A percentile compares a stretch with the other conserved stretches of the same genome.
These are phyloP conservation scores for Harringtonia aguacate DNA, from an alignment of 2,329 filamentous ascomycete species.

Conservation along the genomic window DNA sequence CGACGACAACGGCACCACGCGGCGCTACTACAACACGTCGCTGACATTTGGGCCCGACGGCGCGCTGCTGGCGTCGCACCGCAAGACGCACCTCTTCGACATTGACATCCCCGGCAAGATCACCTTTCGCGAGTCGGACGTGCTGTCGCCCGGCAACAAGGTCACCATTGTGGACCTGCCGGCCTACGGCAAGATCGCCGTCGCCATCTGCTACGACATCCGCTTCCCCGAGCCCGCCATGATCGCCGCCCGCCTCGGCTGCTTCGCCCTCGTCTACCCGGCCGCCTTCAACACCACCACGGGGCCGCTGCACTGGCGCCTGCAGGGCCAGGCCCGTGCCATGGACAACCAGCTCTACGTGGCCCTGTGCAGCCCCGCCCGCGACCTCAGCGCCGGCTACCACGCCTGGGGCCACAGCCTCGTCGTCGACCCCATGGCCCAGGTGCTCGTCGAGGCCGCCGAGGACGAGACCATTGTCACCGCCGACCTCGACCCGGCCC, in stretches of 20 bases:
- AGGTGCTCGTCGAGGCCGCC: slow-evolving; percentile 67
- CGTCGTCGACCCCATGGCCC: slow-evolving; percentile 77
- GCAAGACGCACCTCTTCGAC: slow-evolving; percentile 95
- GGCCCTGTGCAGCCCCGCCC: slow-evolving; percentile 80
- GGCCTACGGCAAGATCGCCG: slow-evolving; percentile 74
- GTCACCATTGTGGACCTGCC: slow-evolving; percentile 79
- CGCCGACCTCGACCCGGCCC: slow-evolving; percentile 56
- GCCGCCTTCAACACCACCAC: slow-evolving; percentile 97
- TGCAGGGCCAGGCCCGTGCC: slow-evolving; percentile 68
- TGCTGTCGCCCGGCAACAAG: slow-evolving; percentile 74
- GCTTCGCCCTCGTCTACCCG: slow-evolving; percentile 82
- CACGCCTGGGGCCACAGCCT: slow-evolving; percentile 89
- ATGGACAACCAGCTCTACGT: slow-evolving; percentile 84
- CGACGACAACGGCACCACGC: slow-evolving; percentile 43
- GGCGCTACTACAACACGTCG: slow-evolving; percentile 88
- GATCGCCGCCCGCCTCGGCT: slow-evolving; percentile 76
- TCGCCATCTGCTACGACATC: slow-evolving; percentile 96
- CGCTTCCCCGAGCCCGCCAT: slow-evolving; percentile 91
- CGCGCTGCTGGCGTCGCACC: slow-evolving; percentile 71
- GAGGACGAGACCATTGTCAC: slow-evolving; percentile 69
- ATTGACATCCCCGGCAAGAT: slow-evolving; percentile 97
- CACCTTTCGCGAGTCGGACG: slow-evolving; percentile 80
- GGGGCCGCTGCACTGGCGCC: slow-evolving; percentile 80
- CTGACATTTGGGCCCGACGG: slow-evolving; percentile 74
- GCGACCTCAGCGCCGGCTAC: slow-evolving; percentile 68